Evolutionary conservation across 345 rosid genomes (phyloP).

Genomic region (Nasturtium officinale): DNA sequence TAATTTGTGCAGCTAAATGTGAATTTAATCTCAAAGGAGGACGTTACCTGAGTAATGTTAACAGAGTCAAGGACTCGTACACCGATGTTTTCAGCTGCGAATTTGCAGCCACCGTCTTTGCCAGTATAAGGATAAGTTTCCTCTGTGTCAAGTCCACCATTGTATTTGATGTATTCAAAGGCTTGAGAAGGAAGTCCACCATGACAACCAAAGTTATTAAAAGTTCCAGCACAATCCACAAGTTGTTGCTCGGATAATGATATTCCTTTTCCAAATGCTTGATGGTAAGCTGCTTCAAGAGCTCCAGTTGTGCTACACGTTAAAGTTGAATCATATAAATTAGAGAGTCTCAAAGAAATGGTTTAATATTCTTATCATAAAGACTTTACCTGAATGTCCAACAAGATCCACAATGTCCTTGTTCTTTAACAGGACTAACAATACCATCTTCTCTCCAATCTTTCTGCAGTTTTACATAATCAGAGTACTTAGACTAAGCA

Average conservation of each 20-base stretch:
- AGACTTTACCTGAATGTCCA: slow-evolving; percentile 86
- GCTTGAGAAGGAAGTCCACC: slow-evolving; percentile 98
- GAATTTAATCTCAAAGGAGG: not conserved
- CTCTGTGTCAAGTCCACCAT: slow-evolving; percentile 93
- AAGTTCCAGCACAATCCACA: slow-evolving; percentile 86
- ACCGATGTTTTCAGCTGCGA: slow-evolving; percentile 74
- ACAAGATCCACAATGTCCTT: slow-evolving; percentile 96
- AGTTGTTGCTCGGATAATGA: slow-evolving; percentile 91
- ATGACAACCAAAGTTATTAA: slow-evolving; percentile 77
- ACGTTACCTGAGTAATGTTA: slow-evolving; percentile 74
- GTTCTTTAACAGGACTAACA: slow-evolving; percentile 88
- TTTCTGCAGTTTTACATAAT: slow-evolving; percentile 51
- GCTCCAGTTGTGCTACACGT: slow-evolving; percentile 81
- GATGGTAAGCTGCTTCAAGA: slow-evolving; percentile 93
- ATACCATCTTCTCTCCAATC: slow-evolving; percentile 88
- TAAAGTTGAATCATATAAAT: not conserved
- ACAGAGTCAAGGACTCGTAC: slow-evolving; percentile 68
- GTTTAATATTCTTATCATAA: not conserved
- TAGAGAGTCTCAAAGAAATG: not conserved
- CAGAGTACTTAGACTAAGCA: not conserved
- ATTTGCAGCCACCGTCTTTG: slow-evolving; percentile 65
- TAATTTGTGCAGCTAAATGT: not conserved
- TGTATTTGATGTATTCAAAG: slow-evolving; percentile 86
- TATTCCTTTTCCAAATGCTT: slow-evolving; percentile 76
- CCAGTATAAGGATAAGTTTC: slow-evolving; percentile 78